Base-by-base conservation (phyloP, 495 filamentous ascomycete genomes). In the Talaromyces adpressus region DNA sequence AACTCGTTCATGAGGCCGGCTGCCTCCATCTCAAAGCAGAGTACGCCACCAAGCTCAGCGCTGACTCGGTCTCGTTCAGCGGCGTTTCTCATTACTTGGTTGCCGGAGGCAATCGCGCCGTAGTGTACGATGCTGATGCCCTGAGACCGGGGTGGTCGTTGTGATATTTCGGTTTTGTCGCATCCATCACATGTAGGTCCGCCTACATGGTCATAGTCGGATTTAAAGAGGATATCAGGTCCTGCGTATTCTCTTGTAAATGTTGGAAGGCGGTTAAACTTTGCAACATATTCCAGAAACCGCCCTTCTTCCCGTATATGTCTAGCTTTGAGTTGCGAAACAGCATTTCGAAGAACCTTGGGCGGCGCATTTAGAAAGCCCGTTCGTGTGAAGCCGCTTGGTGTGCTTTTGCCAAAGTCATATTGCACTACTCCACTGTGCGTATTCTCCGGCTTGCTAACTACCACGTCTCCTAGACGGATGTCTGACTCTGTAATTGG, bases 11-110 rank as follows among this genome's bases (percentile, higher is more conserved):
- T 77, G 4, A 80, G 56, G 1, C 78, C 78, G 27, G 78, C 78
- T 18, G 75, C 78, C 65, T 81, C 78, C 71, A 79, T 79, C 49
- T 81, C 77, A 41, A 79, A 71, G 51, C 73, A 77, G 9, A 70
- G 49, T 32, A 60, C 66, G 3, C 61, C 61, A 20, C 61, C 25
- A 1, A 49, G 52, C 45, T 62, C 45, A 20, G 45, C 58, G 32
- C 32, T 36, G 29, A 70, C 23, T 5, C 32, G 16, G 11, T 68
- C 68, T 29, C 68, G 30, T 23, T 52, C 49, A 22, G 11, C 23
- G n/a, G 22, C 62, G 30, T 73, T 54, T 56, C 67, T 71, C 22
- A 77, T 77, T 36, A 36, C 32, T 7, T 60, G 57, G 59, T 79
- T 79, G 36, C 72, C 76, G 9, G 73, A 78, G 16, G 77, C 78